Base-by-base conservation (phyloP, 1,139 yeast species). In the Kodamaea anthophila region DNA sequence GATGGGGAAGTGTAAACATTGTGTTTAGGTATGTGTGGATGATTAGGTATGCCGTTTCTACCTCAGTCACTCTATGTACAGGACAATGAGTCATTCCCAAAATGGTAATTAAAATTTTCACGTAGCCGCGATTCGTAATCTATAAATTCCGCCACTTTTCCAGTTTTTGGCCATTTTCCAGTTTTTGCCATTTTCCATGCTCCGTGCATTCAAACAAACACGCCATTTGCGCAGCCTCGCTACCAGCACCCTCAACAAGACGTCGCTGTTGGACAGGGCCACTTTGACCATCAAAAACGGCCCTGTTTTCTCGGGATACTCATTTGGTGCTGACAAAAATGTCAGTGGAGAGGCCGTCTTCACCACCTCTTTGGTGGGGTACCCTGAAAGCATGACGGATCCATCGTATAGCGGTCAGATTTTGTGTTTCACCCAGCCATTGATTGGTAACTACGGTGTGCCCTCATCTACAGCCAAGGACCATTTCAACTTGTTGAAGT, bases 371-470 rank as follows among this genome's bases (percentile, higher is more conserved):
- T 70, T 91, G 51, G 98, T 91, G 9, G 98, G 98, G 11, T 91
- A 91, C 57, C 97, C 97, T 7, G 98, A 91, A 60, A 85, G 96
- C 13, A 88, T 91, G 96, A 88, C 97, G 15, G 98, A 91, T 57
- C 98, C 98, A 23, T 86, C 96, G 5, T 91, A 91, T 59, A 78
- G 78, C 49, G 98, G 97, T 28, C 98, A 91, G 63, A 88, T 91
- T 43, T 75, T 91, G 46, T 94, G 93, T 41, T 87, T 91, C 61
- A 91, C 98, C 7, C 96, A 88, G 59, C 98, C 98, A 15, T 71
- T 91, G 52, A 86, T 91, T 51, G 98, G 98, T 38, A 91, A 91
- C 60, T 91, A 91, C 58, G 98, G 98, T 57, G 98, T 91, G 21
- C 98, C 98, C 23, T 81, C 94, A 1, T 77, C 84, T 20, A 68